A percentile compares a stretch with the other conserved stretches of the same genome.
Conservation (phyloP, 148 eudicot species). For the Rhododendron ovatum region DNA sequence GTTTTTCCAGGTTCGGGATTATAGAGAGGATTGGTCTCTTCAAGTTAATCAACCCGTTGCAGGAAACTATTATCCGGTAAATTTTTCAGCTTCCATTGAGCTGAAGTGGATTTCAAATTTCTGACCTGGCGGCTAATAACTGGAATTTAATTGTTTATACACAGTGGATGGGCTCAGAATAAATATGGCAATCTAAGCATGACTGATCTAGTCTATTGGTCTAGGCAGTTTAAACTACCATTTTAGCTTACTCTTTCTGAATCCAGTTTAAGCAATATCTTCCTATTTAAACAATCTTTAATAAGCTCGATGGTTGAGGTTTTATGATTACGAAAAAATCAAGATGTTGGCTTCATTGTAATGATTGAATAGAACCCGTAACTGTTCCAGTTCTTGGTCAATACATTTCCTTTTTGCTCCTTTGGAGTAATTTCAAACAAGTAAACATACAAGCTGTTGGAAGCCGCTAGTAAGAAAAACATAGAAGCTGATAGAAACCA, state of each 20-base stretch:
- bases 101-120: background rate
- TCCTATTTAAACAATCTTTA: background rate
- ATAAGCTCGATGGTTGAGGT: background rate
- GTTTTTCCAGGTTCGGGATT: constrained; percentile 58
- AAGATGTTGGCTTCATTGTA: background rate
- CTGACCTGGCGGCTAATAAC: background rate
- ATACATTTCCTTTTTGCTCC: background rate
- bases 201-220: background rate
- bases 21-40: constrained; percentile 79
- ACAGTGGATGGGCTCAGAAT: background rate
- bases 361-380: background rate
- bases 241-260: background rate
- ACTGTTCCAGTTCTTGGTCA: background rate
- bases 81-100: background rate
- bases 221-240: background rate
- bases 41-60: constrained; percentile 67
- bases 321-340: background rate
- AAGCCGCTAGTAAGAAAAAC: background rate
- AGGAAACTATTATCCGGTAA: constrained; percentile 92
- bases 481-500: background rate
- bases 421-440: background rate
- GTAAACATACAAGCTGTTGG: background rate
- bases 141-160: background rate
- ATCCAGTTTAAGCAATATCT: background rate
- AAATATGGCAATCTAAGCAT: background rate